These are phyloP conservation scores for Thelephora ganbajun DNA, from an alignment of 768 basidiomycete species.

Conservation along the genomic window DNA sequence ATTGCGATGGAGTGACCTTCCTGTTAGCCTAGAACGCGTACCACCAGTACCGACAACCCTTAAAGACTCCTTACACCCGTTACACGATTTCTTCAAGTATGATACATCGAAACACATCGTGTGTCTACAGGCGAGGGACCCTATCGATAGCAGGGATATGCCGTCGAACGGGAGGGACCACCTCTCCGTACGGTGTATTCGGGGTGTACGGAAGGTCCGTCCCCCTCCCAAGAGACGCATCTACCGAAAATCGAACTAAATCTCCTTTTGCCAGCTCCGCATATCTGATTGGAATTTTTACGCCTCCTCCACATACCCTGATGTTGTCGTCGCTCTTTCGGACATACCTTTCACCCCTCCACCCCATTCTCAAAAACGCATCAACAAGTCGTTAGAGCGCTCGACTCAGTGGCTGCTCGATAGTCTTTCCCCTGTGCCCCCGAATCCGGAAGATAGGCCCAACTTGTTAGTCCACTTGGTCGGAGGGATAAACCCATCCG, in stretches of 20 bases:
- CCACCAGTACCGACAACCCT: conserved; percentile 58
- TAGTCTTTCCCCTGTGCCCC: conserved; percentile 26
- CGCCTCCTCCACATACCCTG: conserved; percentile 40
- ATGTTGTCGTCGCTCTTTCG: conserved; percentile 55
- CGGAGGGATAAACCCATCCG: conserved; percentile 39
- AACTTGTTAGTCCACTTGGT: conserved; percentile 58
- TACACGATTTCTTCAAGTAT: conserved; percentile 59
- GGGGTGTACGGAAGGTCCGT: conserved; percentile 60
- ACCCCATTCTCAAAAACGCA: conserved; percentile 64
- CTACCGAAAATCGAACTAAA: not conserved
- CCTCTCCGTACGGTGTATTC: conserved; percentile 41
- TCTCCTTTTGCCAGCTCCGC: conserved; percentile 28
- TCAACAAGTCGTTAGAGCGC: conserved; percentile 64
- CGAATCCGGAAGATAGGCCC: conserved; percentile 8
- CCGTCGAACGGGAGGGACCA: conserved; percentile 54
- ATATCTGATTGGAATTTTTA: conserved; percentile 42
- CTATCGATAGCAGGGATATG: conserved; percentile 48
- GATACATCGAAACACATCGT: conserved; percentile 31
- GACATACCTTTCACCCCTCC: conserved; percentile 55
- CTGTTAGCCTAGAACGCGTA: conserved; percentile 41
- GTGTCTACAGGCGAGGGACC: conserved; percentile 52
- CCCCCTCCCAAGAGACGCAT: not conserved
- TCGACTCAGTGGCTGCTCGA: conserved; percentile 48
- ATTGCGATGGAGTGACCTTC: conserved; percentile 1
- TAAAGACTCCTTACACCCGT: conserved; percentile 26